Evolutionary conservation across 2,329 filamentous ascomycete species (phyloP).

Genomic region (Botrytis medusae): DNA sequence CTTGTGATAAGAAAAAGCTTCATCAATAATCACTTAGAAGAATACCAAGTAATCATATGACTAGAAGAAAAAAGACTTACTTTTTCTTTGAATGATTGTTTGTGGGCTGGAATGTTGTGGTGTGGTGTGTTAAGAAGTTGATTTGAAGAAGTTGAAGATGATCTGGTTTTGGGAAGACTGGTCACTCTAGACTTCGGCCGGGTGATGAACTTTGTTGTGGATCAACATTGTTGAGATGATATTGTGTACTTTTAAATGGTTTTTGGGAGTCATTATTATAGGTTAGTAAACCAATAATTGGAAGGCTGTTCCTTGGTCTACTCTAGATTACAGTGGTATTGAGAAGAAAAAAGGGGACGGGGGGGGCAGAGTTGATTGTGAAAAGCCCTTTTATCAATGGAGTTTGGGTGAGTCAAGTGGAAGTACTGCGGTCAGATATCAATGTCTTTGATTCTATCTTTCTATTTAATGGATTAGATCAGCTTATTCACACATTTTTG

Average conservation of each 20-base stretch:
- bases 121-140: not conserved
- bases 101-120: not conserved
- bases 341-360: not conserved
- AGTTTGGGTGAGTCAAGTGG: not conserved
- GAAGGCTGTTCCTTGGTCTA: not conserved
- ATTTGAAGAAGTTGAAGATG: not conserved
- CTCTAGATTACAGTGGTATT: not conserved
- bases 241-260: not conserved
- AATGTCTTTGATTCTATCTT: not conserved
- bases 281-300: rapidly evolving
- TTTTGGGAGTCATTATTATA: not conserved
- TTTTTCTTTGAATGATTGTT: not conserved
- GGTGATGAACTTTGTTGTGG: not conserved
- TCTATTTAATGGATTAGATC: not conserved
- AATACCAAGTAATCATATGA: not conserved
- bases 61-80: not conserved
- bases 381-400: not conserved
- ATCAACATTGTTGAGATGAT: not conserved
- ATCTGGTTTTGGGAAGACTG: not conserved
- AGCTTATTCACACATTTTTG: not conserved
- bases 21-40: not conserved
- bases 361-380: not conserved
- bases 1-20: not conserved
- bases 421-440: not conserved
- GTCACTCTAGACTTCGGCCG: not conserved